Conservation (phyloP, 371 early-diverging fungal species). For the Syncephalastrum contaminatum region DNA sequence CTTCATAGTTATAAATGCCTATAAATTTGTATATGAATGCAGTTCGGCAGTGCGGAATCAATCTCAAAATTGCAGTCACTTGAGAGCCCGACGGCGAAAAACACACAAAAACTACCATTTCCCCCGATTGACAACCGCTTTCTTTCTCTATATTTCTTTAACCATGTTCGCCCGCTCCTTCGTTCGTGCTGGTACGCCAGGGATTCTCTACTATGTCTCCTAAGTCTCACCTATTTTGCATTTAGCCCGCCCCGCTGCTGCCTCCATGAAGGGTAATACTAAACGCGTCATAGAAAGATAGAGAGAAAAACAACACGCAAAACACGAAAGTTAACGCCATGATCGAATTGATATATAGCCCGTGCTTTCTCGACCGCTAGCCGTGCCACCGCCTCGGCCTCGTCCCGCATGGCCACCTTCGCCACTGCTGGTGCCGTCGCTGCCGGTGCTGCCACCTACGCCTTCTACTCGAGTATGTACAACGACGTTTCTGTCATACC, state of each 20-base stretch:
- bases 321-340: background rate
- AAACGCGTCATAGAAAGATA: background rate
- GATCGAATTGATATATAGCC: conserved; percentile 17
- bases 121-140: background rate
- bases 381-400: conserved; percentile 40
- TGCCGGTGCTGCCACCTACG: conserved; percentile 49
- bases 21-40: no score
- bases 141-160: conserved; percentile 12
- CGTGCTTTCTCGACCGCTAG: conserved; percentile 51
- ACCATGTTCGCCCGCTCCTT: conserved; percentile 47
- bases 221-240: background rate
- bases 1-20: no score
- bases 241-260: conserved; percentile 34
- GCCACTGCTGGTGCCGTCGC: conserved; percentile 51
- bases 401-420: conserved; percentile 34
- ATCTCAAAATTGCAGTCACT: no score
- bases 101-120: no score
- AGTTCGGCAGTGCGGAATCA: no score
- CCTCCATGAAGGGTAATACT: conserved; percentile 35
- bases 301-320: background rate
- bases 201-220: no score
- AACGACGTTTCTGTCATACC: conserved; percentile 8
- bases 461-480: conserved; percentile 40
- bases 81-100: no score
- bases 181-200: conserved; percentile 35